Evolutionary conservation across 495 filamentous ascomycete genomes (phyloP).

Genomic region (Talaromyces ruber): DNA sequence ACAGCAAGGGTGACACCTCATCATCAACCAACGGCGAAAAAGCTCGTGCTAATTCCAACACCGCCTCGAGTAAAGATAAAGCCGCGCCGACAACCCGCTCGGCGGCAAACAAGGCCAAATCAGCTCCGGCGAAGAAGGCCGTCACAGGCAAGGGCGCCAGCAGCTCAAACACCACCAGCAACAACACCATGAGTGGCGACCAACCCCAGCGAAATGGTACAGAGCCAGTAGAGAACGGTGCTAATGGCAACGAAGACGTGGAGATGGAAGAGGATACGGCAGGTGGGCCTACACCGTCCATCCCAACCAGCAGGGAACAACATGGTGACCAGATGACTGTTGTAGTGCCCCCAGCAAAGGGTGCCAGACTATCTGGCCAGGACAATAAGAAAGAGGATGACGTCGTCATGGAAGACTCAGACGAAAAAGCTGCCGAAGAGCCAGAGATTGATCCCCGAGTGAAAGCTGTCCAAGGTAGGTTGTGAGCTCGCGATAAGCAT

Average conservation of each 20-base stretch:
- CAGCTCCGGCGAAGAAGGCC: conserved; percentile 39
- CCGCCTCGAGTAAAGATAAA: conserved; percentile 40
- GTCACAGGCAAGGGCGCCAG: conserved; percentile 36
- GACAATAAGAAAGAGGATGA: conserved; percentile 55
- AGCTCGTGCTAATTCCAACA: conserved; percentile 40
- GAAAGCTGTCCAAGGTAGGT: conserved; percentile 58
- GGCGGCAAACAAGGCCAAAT: conserved; percentile 41
- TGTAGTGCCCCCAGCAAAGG: conserved; percentile 72
- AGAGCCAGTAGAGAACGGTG: conserved; percentile 64
- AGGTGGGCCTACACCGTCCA: conserved; percentile 45
- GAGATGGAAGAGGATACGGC: conserved; percentile 74
- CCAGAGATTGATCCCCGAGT: conserved; percentile 48
- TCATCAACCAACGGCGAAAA: conserved; percentile 52
- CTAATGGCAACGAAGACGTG: conserved; percentile 68
- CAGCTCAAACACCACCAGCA: conserved; percentile 27
- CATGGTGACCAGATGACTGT: conserved; percentile 81
- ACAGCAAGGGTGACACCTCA: conserved; percentile 45
- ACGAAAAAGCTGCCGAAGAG: conserved; percentile 44
- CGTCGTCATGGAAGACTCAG: conserved; percentile 61
- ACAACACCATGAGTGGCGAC: conserved; percentile 50
- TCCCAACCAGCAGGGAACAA: conserved; percentile 53
- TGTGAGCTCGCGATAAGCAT: neutral
- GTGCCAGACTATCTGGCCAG: conserved; percentile 51
- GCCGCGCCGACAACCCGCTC: conserved; percentile 32
- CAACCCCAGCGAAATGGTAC: conserved; percentile 65